Evolutionary conservation across 345 rosid species (phyloP).

Genomic region (Brassica napus): DNA sequence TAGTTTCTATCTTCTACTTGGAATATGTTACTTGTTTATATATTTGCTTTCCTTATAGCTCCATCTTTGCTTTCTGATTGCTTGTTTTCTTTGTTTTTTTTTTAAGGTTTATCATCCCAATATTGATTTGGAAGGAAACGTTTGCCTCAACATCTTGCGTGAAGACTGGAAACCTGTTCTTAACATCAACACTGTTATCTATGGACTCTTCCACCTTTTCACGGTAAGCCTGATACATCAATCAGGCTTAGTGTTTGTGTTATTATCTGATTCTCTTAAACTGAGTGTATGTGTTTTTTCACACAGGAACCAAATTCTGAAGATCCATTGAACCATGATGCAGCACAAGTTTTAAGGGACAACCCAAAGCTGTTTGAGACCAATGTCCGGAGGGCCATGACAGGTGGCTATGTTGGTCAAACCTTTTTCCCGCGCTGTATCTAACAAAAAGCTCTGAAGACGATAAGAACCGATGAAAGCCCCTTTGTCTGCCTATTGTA

Average conservation of each 20-base stretch:
- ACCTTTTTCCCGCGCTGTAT: conserved; percentile 69
- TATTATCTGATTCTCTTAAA: neutral
- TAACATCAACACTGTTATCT: conserved; percentile 84
- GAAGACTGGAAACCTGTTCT: conserved; percentile 99
- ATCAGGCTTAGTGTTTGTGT: neutral
- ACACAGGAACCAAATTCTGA: conserved; percentile 84
- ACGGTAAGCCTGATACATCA: conserved; percentile 50
- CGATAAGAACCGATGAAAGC: conserved; percentile 10
- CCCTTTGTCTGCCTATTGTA: conserved; percentile 29
- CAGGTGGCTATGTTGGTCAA: conserved; percentile 80
- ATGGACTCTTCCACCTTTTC: conserved; percentile 90
- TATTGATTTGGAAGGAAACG: conserved; percentile 98
- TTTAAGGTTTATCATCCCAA: conserved; percentile 89
- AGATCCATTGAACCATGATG: conserved; percentile 96
- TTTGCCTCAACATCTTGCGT: conserved; percentile 87
- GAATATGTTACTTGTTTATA: neutral
- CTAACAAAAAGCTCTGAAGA: conserved; percentile 39
- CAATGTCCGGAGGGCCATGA: conserved; percentile 73
- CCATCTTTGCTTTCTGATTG: too few relatives aligned
- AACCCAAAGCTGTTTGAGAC: conserved; percentile 70
- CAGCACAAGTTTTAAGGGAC: conserved; percentile 86
- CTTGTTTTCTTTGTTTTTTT: too few relatives aligned
- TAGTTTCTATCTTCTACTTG: neutral
- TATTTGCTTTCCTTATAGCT: conserved; percentile 1
- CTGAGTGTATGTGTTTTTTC: neutral